Percentiles rank a stretch among this genome's conserved stretches.
Evolutionary conservation across 1,284 basidiomycete genomes (phyloP).

Genomic region (Rhodotorula sp.): DNA sequence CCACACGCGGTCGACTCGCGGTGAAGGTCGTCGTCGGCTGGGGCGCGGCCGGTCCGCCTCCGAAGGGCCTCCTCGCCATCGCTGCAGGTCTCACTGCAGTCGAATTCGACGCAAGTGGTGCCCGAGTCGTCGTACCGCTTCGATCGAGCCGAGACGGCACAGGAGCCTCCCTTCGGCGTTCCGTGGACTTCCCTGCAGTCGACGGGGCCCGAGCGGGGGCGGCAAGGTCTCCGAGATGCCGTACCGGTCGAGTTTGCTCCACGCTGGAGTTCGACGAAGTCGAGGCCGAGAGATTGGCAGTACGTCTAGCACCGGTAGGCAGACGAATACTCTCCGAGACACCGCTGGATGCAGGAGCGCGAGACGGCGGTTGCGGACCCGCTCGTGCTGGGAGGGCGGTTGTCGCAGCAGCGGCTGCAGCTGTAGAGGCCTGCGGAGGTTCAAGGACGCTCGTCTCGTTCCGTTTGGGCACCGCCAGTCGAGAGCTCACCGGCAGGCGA

Average conservation of each 20-base stretch:
- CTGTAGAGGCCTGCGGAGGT: neutral
- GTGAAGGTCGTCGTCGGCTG: too few relatives aligned
- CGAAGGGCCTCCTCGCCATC: too few relatives aligned
- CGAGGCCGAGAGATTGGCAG: neutral
- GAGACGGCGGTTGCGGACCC: neutral
- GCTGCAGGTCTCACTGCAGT: too few relatives aligned
- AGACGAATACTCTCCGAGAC: too few relatives aligned
- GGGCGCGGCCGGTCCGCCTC: too few relatives aligned
- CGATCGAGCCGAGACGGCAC: too few relatives aligned
- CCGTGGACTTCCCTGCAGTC: neutral
- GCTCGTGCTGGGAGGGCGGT: neutral
- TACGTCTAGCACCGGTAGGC: neutral
- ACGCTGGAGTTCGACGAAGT: neutral
- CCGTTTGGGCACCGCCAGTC: slow-evolving; percentile 4
- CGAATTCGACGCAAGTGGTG: too few relatives aligned
- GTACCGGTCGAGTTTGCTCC: neutral
- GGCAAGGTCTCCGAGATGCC: neutral
- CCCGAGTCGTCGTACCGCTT: too few relatives aligned
- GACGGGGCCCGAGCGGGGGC: neutral
- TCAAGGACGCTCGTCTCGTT: neutral
- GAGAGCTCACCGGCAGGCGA: neutral
- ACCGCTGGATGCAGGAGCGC: too few relatives aligned
- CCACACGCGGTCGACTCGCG: neutral
- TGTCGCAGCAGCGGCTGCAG: neutral
- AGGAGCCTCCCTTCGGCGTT: neutral